Base-by-base conservation (phyloP, 2,329 filamentous ascomycete species). In the Lachnellula arida region DNA sequence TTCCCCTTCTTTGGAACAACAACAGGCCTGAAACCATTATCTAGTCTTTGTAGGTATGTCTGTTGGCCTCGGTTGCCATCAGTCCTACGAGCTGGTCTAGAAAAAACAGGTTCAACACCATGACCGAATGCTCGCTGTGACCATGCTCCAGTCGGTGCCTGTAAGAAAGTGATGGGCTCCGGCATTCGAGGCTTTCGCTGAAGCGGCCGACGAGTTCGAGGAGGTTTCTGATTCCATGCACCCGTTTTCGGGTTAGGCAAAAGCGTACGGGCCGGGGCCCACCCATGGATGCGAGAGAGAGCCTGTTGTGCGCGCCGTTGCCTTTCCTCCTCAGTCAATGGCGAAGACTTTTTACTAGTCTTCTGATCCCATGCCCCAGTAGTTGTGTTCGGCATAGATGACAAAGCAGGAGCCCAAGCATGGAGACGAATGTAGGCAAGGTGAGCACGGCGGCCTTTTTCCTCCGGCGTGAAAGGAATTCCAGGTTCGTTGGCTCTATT, bases 91-190 rank as follows among this genome's bases (percentile, higher is more conserved):
- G 56, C 46, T 37, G 67, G 67, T 51, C 66, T 55, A 5, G 64
- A 52, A 49, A 59, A 65, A 6, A 70, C 67, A 14, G 68, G 64
- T 14, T 61, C 61, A 4, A 64, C 65, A 28, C 68, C 69, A 60
- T 71, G 68, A 14, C 69, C 68, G 53, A 62, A 67, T 15, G 66
- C 62, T 49, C 65, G 57, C 25, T 63, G 46, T 39, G 57, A 64
- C 69, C 69, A 71, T 28, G 68, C 51, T 14, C 65, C 64, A 54
- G 63, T 58, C 14, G 51, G 25, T 14, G 51, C 56, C 57, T 71
- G 69, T 53, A 71, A 58, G 32, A 56, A 67, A 8, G 69, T 70
- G 17, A 66, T 59, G 2, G 67, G 65, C 46, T 71, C 66, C 23
- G 67, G 65, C 11, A 68, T 48, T 17, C 53, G 51, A n/a, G 48